phyloP scores from a whole-genome alignment of 2,329 filamentous ascomycete species.

The Exophiala aquamarina region DNA sequence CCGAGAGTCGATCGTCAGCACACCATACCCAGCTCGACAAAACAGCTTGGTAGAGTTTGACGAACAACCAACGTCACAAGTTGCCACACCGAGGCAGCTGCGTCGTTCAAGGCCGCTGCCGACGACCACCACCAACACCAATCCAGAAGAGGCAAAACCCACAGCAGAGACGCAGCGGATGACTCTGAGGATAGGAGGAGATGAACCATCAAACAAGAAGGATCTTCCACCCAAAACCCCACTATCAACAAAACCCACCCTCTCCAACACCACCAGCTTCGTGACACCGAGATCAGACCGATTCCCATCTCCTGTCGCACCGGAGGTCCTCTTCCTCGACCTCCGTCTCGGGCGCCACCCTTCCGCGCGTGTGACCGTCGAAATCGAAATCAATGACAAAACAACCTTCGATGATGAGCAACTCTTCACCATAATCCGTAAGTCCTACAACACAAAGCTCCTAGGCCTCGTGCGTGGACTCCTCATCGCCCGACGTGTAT shows the following conservation, averaged over 20 bases:
- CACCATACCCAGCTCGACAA: slow-evolving; percentile 25
- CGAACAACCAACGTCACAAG: background rate
- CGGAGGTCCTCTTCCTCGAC: slow-evolving; percentile 27
- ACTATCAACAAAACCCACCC: slow-evolving; percentile 12
- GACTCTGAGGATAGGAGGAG: background rate
- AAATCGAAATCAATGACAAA: slow-evolving; percentile 23
- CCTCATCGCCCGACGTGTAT: slow-evolving; percentile 21
- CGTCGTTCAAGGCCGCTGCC: slow-evolving; percentile 11
- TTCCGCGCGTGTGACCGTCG: slow-evolving; percentile 11
- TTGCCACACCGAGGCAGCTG: background rate
- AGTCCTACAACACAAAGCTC: slow-evolving; percentile 20
- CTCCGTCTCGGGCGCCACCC: slow-evolving; percentile 24
- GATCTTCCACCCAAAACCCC: slow-evolving; percentile 10
- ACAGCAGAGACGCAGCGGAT: background rate
- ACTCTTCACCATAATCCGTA: slow-evolving; percentile 26
- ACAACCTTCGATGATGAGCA: slow-evolving; percentile 28
- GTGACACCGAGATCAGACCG: slow-evolving; percentile 19
- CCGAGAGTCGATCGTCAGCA: slow-evolving; percentile 28
- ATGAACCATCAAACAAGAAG: slow-evolving; percentile 2
- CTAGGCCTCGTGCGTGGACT: slow-evolving; percentile 17
- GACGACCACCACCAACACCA: too few relatives aligned
- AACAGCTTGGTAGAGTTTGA: slow-evolving; percentile 22
- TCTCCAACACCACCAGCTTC: background rate
- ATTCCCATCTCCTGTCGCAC: slow-evolving; percentile 23
- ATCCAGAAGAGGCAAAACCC: slow-evolving; percentile 5